phyloP scores from a whole-genome alignment of 2,329 filamentous ascomycete genomes.

The Aspergillus nomiae region DNA sequence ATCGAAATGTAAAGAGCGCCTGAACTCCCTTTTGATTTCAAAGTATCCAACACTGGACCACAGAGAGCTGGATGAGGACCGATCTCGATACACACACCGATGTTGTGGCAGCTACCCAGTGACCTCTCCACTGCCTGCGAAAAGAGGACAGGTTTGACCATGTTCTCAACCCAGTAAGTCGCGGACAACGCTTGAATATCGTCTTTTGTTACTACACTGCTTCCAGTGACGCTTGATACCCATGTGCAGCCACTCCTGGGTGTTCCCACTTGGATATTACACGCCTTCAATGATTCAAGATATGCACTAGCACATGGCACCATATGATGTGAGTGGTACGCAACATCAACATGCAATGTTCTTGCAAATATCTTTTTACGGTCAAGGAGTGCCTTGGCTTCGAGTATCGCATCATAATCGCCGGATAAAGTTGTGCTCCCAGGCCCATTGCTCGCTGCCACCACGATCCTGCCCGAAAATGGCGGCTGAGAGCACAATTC shows the following conservation, averaged over 20 bases:
- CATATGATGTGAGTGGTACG: constrained; percentile 17
- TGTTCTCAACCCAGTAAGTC: constrained; percentile 9
- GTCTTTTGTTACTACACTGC: not conserved
- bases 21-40: not conserved
- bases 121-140: not conserved
- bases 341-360: constrained; percentile 4
- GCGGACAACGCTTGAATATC: not conserved
- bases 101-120: not conserved
- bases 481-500: not conserved
- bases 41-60: not conserved
- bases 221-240: constrained; percentile 1
- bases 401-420: not conserved
- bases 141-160: constrained; percentile 9
- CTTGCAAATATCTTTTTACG: not conserved
- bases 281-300: not conserved
- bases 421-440: constrained; percentile 13
- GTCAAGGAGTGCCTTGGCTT: not conserved
- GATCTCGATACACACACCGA: not conserved
- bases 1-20: not conserved
- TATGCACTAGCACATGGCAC: not conserved
- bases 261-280: not conserved
- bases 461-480: not conserved
- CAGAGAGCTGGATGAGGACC: constrained; percentile 9
- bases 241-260: not conserved
- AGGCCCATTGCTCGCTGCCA: constrained; percentile 6